Base-by-base conservation (phyloP, 495 filamentous ascomycete species). In the Trichoderma erinaceum region DNA sequence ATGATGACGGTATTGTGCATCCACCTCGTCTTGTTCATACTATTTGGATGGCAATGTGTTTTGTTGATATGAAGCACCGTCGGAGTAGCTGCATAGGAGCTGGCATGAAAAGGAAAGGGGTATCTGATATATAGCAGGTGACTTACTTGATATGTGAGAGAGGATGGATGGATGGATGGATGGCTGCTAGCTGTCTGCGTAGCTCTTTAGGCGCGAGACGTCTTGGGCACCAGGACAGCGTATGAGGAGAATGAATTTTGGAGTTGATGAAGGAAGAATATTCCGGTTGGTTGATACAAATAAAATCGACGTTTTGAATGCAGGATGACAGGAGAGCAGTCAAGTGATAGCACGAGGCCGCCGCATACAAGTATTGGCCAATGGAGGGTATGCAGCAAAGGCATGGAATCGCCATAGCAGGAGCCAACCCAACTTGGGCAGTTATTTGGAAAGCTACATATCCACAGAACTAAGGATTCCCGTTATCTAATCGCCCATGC, bases 381-480 rank as follows among this genome's bases (percentile, higher is more conserved):
- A 61, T 61, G 56, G 56, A 61, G 56, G 56, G 4, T 61, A 61
- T 61, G 56, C 56, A 61, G 11, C 56, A 29, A 61, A 21, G 25
- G 11, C 25, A 11, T 25, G 3, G 23, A 15, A 61, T 61, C 13
- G 16, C 0, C 3, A 11, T 61, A 61, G 15, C 56, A 29, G 56
- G 11, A 32, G 8, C 23, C n/a, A 52, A 18, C 1, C 48, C 48
- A 52, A 21, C 18, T 52, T 23, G 48, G 48, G 48, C 48, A 52
- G 48, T 52, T 52, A 23, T 52, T 23, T 52, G n/a, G 48, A 52
- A 23, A 52, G n/a, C 18, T 52, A 52, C 48, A 1, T 4, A 29
- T 4, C 48, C 48, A 52, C 48, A 2, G 18, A 23, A 3, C n/a
- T n/a, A 18, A 52, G 43, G 43, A 46, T 8, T 7, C 35, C n/a